phyloP scores from a whole-genome alignment of 192 early-diverging fungal species.

The Coemansia sp. region DNA sequence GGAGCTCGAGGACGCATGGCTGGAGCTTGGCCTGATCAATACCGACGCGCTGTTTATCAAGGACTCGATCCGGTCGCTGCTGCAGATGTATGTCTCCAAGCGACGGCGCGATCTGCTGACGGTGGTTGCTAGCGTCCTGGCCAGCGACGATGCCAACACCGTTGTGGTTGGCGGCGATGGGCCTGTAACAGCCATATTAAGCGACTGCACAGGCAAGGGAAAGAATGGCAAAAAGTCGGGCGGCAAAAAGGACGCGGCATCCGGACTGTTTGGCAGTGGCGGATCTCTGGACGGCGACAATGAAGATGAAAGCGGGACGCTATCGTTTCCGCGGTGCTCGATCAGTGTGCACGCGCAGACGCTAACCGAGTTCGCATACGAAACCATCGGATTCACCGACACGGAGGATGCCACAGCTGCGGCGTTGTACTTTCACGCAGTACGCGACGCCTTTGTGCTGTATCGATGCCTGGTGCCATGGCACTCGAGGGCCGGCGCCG shows the following conservation, averaged over 20 bases:
- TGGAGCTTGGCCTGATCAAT: constrained; percentile 27
- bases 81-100: constrained; percentile 36
- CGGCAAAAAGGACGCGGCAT: constrained; percentile 5
- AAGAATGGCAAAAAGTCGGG: constrained; percentile 12
- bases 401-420: constrained; percentile 15
- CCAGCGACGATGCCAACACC: constrained; percentile 41
- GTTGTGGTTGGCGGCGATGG: constrained; percentile 40
- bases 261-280: constrained; percentile 3
- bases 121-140: constrained; percentile 27
- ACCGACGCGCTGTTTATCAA: constrained; percentile 20
- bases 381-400: constrained; percentile 31
- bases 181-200: constrained; percentile 16
- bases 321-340: constrained; percentile 39
- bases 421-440: constrained; percentile 35
- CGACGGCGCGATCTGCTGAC: constrained; percentile 46
- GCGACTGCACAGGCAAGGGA: constrained; percentile 8
- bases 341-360: constrained; percentile 46
- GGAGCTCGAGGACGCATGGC: constrained; percentile 44
- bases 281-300: constrained; percentile 6
- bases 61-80: constrained; percentile 24
- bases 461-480: constrained; percentile 39
- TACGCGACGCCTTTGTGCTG: constrained; percentile 50
- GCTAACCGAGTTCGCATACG: constrained; percentile 50
- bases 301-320: constrained; percentile 14
- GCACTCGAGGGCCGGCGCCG: constrained; percentile 13